Percentiles rank a stretch among this genome's conserved stretches.
phyloP scores from a whole-genome alignment of 2,329 filamentous ascomycete genomes.

The Colletotrichum gigasporum region DNA sequence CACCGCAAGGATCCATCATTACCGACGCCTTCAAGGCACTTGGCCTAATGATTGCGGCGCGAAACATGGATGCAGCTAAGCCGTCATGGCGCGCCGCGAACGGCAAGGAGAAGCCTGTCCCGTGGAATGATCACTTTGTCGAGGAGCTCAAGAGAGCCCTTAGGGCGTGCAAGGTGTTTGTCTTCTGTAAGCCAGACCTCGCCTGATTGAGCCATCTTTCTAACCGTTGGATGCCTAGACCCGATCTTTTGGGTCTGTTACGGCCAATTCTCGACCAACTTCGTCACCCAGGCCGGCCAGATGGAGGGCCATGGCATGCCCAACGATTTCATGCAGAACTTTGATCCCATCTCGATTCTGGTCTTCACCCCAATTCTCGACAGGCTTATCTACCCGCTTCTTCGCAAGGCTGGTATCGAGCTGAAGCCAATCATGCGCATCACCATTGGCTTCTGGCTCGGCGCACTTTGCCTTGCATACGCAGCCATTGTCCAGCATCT shows the following conservation, averaged over 20 bases:
- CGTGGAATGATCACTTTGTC: slow-evolving; percentile 77
- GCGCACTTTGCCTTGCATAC: slow-evolving; percentile 64
- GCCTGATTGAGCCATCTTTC: not conserved
- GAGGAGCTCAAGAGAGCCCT: slow-evolving; percentile 74
- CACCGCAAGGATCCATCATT: slow-evolving; percentile 70
- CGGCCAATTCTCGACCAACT: slow-evolving; percentile 73
- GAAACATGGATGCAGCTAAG: slow-evolving; percentile 69
- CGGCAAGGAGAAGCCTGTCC: slow-evolving; percentile 50
- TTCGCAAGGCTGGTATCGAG: slow-evolving; percentile 65
- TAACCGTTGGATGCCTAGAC: slow-evolving; percentile 40
- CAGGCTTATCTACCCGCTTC: slow-evolving; percentile 60
- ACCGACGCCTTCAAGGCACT: slow-evolving; percentile 68
- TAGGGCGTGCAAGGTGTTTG: slow-evolving; percentile 77
- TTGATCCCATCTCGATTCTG: slow-evolving; percentile 75
- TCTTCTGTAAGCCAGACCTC: slow-evolving; percentile 56
- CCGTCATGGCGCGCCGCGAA: slow-evolving; percentile 69
- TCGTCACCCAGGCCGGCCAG: slow-evolving; percentile 68
- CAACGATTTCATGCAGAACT: slow-evolving; percentile 76
- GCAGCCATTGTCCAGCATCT: slow-evolving; percentile 67
- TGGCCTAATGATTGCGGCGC: slow-evolving; percentile 47
- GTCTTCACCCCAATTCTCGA: slow-evolving; percentile 65
- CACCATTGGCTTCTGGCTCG: slow-evolving; percentile 68
- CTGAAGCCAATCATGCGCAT: slow-evolving; percentile 75
- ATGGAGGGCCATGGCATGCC: slow-evolving; percentile 72
- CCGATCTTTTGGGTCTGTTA: slow-evolving; percentile 76